These are phyloP conservation scores for Lippia alba DNA, from an alignment of 305 asterid species.

Conservation along the genomic window DNA sequence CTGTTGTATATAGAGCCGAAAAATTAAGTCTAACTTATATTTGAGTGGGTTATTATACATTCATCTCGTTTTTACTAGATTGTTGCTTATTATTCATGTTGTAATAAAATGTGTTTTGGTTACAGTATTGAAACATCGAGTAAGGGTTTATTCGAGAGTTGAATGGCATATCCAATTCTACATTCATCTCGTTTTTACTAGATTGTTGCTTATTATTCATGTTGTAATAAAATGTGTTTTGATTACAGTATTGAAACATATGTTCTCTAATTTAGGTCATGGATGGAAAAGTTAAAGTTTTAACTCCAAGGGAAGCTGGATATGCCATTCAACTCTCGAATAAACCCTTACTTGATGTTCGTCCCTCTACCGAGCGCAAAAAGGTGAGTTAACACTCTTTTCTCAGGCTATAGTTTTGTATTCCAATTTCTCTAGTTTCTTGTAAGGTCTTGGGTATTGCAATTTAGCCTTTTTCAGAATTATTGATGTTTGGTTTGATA, in stretches of 20 bases:
- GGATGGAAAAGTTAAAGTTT: constrained; percentile 85
- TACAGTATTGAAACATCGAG: constrained; percentile 57
- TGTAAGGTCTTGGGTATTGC: neutral
- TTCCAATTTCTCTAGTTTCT: neutral
- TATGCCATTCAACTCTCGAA: constrained; percentile 88
- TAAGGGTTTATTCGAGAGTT: constrained; percentile 76
- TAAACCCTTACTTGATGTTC: constrained; percentile 90
- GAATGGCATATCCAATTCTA: constrained; percentile 82
- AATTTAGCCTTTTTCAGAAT: too few relatives aligned
- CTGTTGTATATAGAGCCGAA: neutral
- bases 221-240: constrained; percentile 6
- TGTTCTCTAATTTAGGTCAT: constrained; percentile 56
- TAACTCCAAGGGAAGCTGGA: constrained; percentile 96
- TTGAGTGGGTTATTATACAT: neutral
- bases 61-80: too few relatives aligned
- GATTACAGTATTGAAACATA: constrained; percentile 24
- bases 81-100: neutral
- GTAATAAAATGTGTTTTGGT: neutral
- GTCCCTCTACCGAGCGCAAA: constrained; percentile 78
- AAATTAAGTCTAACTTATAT: neutral
- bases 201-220: neutral
- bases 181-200: neutral
- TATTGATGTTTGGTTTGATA: constrained; percentile 2
- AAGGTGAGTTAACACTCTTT: constrained; percentile 52
- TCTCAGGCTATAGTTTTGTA: neutral